Percentiles rank a stretch among this genome's conserved stretches.
phyloP scores from a whole-genome alignment of 225 moss, liverwort and hornwort species.

The Sphagnum contortum region DNA sequence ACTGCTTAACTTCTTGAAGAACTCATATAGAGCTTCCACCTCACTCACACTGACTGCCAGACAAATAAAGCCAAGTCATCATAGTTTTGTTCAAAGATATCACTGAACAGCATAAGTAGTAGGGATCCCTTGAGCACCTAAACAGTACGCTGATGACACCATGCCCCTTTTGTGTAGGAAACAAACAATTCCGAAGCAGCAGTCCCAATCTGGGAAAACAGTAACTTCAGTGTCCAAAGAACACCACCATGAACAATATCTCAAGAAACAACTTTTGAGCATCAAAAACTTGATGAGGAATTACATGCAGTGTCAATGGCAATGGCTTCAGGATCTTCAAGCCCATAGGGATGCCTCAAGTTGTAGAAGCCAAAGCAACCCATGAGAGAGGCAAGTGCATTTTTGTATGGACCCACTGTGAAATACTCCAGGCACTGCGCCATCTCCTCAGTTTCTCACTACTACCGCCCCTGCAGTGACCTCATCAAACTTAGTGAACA shows the following conservation, averaged over 20 bases:
- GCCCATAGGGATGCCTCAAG: constrained; percentile 18
- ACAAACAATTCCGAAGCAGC: too few species aligned
- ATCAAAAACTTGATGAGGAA: too few species aligned
- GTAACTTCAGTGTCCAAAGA: too few species aligned
- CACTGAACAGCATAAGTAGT: neutral
- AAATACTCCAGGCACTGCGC: constrained; percentile 14
- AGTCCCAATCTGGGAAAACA: too few species aligned
- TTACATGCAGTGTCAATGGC: constrained; percentile 36
- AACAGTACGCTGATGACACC: too few species aligned
- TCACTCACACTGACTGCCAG: constrained; percentile 84
- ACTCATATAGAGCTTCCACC: constrained; percentile 96
- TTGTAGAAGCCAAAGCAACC: constrained; percentile 41
- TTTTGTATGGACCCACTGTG: neutral
- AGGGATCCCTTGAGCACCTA: too few species aligned
- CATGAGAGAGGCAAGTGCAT: constrained; percentile 27
- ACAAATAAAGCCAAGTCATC: neutral
- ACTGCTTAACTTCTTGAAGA: constrained; percentile 89
- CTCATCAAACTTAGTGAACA: too few species aligned
- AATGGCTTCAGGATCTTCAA: constrained; percentile 34
- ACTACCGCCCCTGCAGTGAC: neutral
- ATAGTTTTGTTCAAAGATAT: neutral
- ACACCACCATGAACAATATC: too few species aligned
- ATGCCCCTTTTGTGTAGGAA: too few species aligned
- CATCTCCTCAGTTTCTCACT: constrained; percentile 6
- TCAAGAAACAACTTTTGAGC: too few species aligned